These are phyloP conservation scores for Phytophthora idaei DNA, from an alignment of 352 stramenopile species.

Conservation along the genomic window DNA sequence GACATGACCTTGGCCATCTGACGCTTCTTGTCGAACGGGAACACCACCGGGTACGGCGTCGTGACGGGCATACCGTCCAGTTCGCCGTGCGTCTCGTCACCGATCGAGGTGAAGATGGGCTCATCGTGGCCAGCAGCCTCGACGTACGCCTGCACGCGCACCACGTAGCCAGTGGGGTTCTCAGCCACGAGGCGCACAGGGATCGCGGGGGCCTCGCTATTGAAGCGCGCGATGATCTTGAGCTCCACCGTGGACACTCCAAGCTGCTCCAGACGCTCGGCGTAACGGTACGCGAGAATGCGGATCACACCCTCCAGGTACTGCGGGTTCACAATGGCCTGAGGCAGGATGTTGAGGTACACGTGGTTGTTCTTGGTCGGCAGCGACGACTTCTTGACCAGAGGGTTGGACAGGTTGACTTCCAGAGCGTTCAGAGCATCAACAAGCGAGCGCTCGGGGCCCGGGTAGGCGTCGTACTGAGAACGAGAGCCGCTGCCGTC, in stretches of 20 bases:
- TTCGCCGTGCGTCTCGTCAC: conserved; percentile 85
- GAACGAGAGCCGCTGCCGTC: conserved; percentile 73
- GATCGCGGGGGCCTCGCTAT: conserved; percentile 93
- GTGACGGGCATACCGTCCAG: conserved; percentile 96
- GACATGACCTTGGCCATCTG: conserved; percentile 93
- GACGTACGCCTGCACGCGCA: conserved; percentile 99
- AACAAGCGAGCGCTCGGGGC: conserved; percentile 97
- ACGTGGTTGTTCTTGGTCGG: conserved; percentile 98
- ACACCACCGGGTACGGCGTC: conserved; percentile 96
- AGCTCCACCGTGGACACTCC: conserved; percentile 97
- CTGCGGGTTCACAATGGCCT: conserved; percentile 94
- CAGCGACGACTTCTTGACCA: conserved; percentile 76
- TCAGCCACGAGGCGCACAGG: conserved; percentile 95
- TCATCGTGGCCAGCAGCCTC: conserved; percentile 91
- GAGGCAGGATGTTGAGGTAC: conserved; percentile 98
- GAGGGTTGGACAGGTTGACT: conserved; percentile 93
- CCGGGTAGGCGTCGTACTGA: conserved; percentile 91
- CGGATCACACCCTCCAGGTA: conserved; percentile 97
- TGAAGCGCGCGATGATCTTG: conserved; percentile 95
- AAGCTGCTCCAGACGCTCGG: conserved; percentile 91
- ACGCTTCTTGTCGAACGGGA: conserved; percentile 95
- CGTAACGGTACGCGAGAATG: conserved; percentile 87
- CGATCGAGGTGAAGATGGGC: conserved; percentile 92
- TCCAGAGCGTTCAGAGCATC: conserved; percentile 98
- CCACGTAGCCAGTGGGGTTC: conserved; percentile 99